A percentile compares a stretch with the other conserved stretches of the same genome.
Conservation (phyloP, 495 filamentous ascomycete species). For the Penicillium taxi region DNA sequence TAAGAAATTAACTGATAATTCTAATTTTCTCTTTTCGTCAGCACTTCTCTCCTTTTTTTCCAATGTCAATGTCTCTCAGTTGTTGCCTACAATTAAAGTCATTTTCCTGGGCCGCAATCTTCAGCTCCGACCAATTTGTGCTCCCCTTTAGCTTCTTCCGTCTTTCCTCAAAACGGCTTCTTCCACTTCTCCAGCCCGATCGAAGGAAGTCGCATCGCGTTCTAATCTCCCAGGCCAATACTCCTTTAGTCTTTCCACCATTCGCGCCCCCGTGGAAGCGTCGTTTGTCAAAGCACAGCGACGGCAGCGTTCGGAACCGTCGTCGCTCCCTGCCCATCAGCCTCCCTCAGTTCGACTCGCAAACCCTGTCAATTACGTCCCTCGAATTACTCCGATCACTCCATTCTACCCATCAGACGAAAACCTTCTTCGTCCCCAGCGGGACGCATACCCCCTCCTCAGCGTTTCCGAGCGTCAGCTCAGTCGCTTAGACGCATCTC, state of each 20-base stretch:
- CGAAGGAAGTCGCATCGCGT: constrained; percentile 28
- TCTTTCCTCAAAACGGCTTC: constrained; percentile 31
- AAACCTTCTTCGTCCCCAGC: constrained; percentile 29
- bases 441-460: constrained; percentile 61
- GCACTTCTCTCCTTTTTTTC: not conserved
- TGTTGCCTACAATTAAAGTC: too few species aligned
- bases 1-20: too few species aligned
- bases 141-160: constrained; percentile 2
- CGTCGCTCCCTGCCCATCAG: constrained; percentile 25
- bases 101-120: constrained; percentile 5
- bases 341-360: constrained; percentile 37
- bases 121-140: not conserved
- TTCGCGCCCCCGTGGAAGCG: constrained; percentile 19
- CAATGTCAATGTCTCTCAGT: too few species aligned
- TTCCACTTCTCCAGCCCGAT: constrained; percentile 18
- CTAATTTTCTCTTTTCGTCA: not conserved
- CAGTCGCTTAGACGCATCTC: constrained; percentile 44
- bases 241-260: constrained; percentile 6
- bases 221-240: constrained; percentile 18
- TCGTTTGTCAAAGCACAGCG: constrained; percentile 22
- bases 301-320: constrained; percentile 19
- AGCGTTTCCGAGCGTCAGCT: constrained; percentile 60
- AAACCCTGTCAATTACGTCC: constrained; percentile 45
- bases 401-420: constrained; percentile 31
- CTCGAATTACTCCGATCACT: constrained; percentile 36